Percentiles rank a stretch among this genome's conserved stretches.
Evolutionary conservation across 495 filamentous ascomycete species (phyloP).

Genomic region (Lasiosphaeria ovina): DNA sequence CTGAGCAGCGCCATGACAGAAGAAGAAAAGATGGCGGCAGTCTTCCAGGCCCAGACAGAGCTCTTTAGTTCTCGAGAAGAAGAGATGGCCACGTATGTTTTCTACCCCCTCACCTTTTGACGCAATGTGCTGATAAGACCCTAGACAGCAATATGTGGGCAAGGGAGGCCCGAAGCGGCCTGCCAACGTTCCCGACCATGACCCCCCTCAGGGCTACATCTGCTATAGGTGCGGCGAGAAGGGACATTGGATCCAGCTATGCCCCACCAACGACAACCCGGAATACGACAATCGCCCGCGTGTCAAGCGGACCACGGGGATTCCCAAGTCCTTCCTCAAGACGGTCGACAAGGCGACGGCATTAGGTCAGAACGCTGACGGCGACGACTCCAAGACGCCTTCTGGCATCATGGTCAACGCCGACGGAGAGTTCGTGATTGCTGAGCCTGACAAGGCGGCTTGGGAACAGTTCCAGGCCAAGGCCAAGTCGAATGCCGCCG

Average conservation of each 20-base stretch:
- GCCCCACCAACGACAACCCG: conserved; percentile 95
- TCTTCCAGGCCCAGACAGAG: conserved; percentile 79
- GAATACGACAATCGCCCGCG: conserved; percentile 87
- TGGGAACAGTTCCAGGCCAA: conserved; percentile 98
- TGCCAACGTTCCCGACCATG: conserved; percentile 80
- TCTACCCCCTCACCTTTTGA: not conserved
- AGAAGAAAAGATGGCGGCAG: conserved; percentile 85
- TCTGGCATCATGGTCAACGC: conserved; percentile 93
- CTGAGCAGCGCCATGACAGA: conserved; percentile 76
- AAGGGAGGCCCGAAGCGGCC: conserved; percentile 58
- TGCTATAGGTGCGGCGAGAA: conserved; percentile 98
- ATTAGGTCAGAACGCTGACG: conserved; percentile 66
- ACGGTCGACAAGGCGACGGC: conserved; percentile 87
- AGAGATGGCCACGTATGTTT: conserved; percentile 87
- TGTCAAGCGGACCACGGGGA: conserved; percentile 93
- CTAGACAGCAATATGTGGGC: conserved; percentile 52
- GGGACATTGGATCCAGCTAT: conserved; percentile 97
- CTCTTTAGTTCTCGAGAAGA: conserved; percentile 87
- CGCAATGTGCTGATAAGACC: conserved; percentile 35
- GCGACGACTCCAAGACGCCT: conserved; percentile 73
- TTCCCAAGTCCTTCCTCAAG: conserved; percentile 88
- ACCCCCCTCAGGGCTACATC: conserved; percentile 87
- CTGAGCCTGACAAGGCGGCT: conserved; percentile 86
- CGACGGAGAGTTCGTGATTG: conserved; percentile 94
- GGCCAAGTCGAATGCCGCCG: conserved; percentile 75